A percentile compares a stretch with the other conserved stretches of the same genome.
phyloP scores from a whole-genome alignment of 192 early-diverging fungal genomes.

The Glomus cerebriforme region DNA sequence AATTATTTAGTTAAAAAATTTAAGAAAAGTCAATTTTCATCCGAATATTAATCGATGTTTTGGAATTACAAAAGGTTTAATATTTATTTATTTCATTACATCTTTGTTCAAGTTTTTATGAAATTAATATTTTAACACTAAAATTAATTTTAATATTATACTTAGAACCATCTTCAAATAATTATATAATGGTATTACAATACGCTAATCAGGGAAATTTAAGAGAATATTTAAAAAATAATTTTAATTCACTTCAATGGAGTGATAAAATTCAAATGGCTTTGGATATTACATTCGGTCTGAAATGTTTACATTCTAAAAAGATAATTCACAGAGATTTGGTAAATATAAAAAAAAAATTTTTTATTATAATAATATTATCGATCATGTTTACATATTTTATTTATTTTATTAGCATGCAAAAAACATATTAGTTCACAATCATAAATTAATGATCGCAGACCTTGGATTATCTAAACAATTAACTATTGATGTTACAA shows the following conservation, averaged over 20 bases:
- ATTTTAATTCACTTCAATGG: too few relatives aligned
- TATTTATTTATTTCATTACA: background rate
- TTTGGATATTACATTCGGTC: background rate
- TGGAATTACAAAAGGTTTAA: background rate
- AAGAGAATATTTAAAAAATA: too few relatives aligned
- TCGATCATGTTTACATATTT: background rate
- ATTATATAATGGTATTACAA: too few relatives aligned
- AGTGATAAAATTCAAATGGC: too few relatives aligned
- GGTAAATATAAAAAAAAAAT: too few relatives aligned
- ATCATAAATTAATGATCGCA: constrained; percentile 1
- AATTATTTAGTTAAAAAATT: too few relatives aligned
- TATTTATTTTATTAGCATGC: background rate
- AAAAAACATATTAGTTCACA: too few relatives aligned
- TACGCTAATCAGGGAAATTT: too few relatives aligned
- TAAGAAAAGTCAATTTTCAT: too few relatives aligned
- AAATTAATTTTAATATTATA: too few relatives aligned
- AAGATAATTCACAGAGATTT: constrained; percentile 11
- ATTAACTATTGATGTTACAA: background rate
- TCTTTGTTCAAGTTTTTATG: background rate
- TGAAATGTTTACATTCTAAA: background rate
- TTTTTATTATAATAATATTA: background rate
- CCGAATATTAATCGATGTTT: background rate
- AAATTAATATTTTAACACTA: background rate
- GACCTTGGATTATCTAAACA: constrained; percentile 14
- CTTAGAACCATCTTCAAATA: background rate